Evolutionary conservation across 768 basidiomycete genomes (phyloP), one percentile per base, ranked within the genome.

Genomic region (Lactarius pseudohatsudake): DNA sequence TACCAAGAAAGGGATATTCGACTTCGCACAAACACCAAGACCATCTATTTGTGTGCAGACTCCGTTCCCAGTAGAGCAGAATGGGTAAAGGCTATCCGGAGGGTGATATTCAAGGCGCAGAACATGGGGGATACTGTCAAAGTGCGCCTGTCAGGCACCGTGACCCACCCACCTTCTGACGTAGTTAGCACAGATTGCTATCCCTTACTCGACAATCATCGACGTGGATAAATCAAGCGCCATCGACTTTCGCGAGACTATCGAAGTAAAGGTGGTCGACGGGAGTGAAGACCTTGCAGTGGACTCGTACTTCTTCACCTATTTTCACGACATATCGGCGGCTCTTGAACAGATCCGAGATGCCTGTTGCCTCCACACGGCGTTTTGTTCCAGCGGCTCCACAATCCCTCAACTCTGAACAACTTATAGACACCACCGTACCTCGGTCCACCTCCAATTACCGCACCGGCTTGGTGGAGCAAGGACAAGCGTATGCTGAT

Each of bases 71-170:
- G 89, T 74, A 84, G 92, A 57, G 89, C 94, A 57, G 94, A 96
- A 77, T 99, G 96, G 96, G 89, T 98, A 57, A 98, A 97, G 76
- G 89, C 93, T 10, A 88, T 99, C 67, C 86, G 89, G 65, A 96
- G 91, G 76, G 90, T 95, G 62, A 94, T 98, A 62, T 96, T 98
- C 80, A 94, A 94, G 75, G 89, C 91, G 18, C 96, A 98, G 79
- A 97, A 98, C 76, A 90, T 90, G 83, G 96, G 97, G 2, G 94
- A 98, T 72, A 91, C 86, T 72, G 94, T 98, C 70, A 98, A 98
- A 84, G 92, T 91, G 69, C 32, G 76, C 71, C 30, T 60, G 7
- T 57, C 34, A 60, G 36, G 4, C 53, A 8, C 32, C 4, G 10
- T n/a, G 18, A 57, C 15, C 32, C 4, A 47, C 20, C 36, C 28